Percentiles rank a stretch among this genome's conserved stretches.
Conservation (phyloP, 2,329 filamentous ascomycete genomes). For the Dothistroma pini region DNA sequence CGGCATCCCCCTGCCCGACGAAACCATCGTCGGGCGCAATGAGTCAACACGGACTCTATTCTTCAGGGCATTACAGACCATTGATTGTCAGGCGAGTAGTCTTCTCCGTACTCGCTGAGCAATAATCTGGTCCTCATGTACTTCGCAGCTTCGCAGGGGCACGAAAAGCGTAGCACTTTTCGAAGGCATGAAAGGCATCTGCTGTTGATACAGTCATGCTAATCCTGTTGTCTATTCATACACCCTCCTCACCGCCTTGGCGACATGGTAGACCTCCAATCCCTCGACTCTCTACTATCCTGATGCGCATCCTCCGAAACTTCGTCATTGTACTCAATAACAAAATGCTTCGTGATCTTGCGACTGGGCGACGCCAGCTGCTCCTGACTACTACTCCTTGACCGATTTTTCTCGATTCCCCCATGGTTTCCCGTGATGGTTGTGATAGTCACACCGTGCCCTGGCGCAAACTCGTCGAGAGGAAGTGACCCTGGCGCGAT, state of each 20-base stretch:
- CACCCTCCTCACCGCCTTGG: neutral
- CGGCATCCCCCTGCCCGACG: too few species aligned
- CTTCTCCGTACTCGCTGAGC: too few species aligned
- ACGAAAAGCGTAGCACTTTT: too few species aligned
- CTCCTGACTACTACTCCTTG: conserved; percentile 21
- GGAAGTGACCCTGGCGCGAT: conserved; percentile 3
- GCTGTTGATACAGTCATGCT: too few species aligned
- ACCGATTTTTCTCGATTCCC: conserved; percentile 3
- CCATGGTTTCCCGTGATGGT: conserved; percentile 23
- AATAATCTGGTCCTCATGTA: too few species aligned
- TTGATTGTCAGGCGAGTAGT: too few species aligned
- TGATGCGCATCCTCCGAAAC: neutral
- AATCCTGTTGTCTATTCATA: too few species aligned
- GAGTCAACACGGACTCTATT: too few species aligned
- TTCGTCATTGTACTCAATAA: conserved; percentile 26
- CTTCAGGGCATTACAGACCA: too few species aligned
- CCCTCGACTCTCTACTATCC: neutral
- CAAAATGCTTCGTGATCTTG: conserved; percentile 19
- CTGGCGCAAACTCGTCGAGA: conserved; percentile 17
- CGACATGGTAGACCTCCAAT: neutral
- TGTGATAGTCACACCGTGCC: conserved; percentile 17
- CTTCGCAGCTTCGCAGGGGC: too few species aligned
- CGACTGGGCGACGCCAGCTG: conserved; percentile 10
- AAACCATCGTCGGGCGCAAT: too few species aligned
- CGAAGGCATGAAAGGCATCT: too few species aligned